Base-by-base conservation (phyloP, 2,329 filamentous ascomycete genomes). In the Cercospora sp. region DNA sequence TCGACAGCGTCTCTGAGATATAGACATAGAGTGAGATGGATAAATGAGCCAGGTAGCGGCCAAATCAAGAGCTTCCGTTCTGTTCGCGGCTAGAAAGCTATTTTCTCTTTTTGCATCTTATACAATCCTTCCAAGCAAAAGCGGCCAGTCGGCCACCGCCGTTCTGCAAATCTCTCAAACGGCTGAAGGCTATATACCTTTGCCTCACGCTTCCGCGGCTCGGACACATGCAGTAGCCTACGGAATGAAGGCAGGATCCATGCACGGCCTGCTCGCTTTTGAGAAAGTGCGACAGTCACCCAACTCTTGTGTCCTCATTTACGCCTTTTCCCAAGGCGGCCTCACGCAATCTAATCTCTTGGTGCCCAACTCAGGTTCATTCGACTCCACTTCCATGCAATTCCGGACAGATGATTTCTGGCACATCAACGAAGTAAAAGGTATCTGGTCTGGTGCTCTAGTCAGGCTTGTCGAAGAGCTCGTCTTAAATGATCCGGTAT, bases 381-480 rank as follows among this genome's bases (percentile, higher is more conserved):
- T 55, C 23, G 26, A 55, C 48, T 55, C 48, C 48, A 16, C 30
- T 36, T 16, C 55, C 30, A 59, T 31, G 31, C 55, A 36, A 59
- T n/a, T 59, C 55, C 55, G 7, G 10, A 26, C 58, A 60, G 30
- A 60, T 40, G 58, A 26, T 26, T 36, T 45, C 28, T 18, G 28
- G 16, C 30, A 53, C 26, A 28, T 33, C 60, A 60, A 66, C 58
- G 57, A 42, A 42, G 58, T 31, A 62, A 66, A 66, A 48, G 64
- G 64, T 66, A 66, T 66, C 64, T 66, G 42, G 33, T 55, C 59
- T 66, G 42, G 36, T 58, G 31, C 53, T 58, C 51, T 58, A 33
- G 13, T 66, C 55, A 59, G 20, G 55, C 55, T 31, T 58, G 55
- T 58, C 28, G n/a, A 23, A 58, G 55, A 58, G 18, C 28, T 18